A percentile compares a stretch with the other conserved stretches of the same genome.
phyloP scores from a whole-genome alignment of 2,329 filamentous ascomycete genomes.

The Setomelanomma holmii region DNA sequence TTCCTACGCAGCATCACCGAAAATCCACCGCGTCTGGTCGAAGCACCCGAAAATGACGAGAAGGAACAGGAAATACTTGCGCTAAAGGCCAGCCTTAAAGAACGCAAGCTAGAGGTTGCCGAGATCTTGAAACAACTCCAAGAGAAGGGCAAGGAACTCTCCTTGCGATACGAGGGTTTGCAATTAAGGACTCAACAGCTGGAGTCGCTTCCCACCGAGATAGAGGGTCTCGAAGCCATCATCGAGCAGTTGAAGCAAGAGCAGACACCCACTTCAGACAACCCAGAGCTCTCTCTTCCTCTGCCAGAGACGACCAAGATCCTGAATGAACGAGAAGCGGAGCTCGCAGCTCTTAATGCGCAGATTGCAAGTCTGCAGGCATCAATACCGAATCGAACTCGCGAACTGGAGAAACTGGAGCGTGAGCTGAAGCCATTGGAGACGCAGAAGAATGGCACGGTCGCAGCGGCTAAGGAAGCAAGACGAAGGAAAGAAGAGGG shows the following conservation, averaged over 20 bases:
- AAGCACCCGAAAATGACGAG: slow-evolving; percentile 74
- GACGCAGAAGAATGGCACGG: slow-evolving; percentile 69
- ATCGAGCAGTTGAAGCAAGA: slow-evolving; percentile 56
- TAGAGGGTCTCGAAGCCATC: slow-evolving; percentile 59
- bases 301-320: slow-evolving; percentile 53
- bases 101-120: slow-evolving; percentile 79
- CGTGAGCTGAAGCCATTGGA: slow-evolving; percentile 74
- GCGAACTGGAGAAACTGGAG: slow-evolving; percentile 71
- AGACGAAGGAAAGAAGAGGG: slow-evolving; percentile 70
- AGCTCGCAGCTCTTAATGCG: slow-evolving; percentile 51
- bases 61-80: slow-evolving; percentile 66
- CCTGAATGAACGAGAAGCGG: slow-evolving; percentile 50
- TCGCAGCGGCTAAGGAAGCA: slow-evolving; percentile 74
- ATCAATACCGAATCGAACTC: slow-evolving; percentile 69
- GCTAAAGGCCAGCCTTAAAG: slow-evolving; percentile 77
- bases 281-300: slow-evolving; percentile 53
- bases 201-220: slow-evolving; percentile 59
- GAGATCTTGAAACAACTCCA: slow-evolving; percentile 77
- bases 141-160: slow-evolving; percentile 64
- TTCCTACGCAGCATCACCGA: slow-evolving; percentile 93
- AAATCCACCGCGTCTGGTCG: slow-evolving; percentile 85
- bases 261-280: slow-evolving; percentile 42
- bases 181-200: slow-evolving; percentile 61
- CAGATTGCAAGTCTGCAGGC: slow-evolving; percentile 61
- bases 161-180: slow-evolving; percentile 63